Conservation (phyloP, 2,329 filamentous ascomycete genomes). For the Ophiostoma populinum region DNA sequence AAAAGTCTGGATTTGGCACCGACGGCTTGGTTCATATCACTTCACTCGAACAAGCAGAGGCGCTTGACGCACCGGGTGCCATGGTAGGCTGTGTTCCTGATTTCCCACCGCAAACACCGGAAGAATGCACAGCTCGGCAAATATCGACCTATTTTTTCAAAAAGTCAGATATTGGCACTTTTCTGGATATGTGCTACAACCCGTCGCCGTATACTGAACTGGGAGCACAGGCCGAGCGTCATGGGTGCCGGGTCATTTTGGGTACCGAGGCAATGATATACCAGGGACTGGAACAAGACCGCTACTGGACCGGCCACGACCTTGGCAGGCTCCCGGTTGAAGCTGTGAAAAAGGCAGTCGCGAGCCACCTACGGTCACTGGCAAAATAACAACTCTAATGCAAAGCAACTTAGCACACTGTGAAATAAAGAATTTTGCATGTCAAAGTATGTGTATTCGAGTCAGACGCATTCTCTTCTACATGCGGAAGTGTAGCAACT, state of each 20-base stretch:
- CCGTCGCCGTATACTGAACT: constrained; percentile 52
- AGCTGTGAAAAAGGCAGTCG: constrained; percentile 36
- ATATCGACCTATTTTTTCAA: constrained; percentile 26
- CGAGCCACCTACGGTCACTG: constrained; percentile 21
- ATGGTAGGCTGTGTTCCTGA: constrained; percentile 64
- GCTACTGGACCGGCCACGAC: constrained; percentile 46
- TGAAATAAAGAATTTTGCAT: too few relatives aligned
- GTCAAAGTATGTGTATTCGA: too few relatives aligned
- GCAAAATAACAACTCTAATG: constrained; percentile 2
- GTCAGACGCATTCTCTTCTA: neutral
- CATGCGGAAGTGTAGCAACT: neutral
- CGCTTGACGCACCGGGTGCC: constrained; percentile 42
- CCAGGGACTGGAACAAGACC: constrained; percentile 55
- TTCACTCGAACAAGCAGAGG: constrained; percentile 39
- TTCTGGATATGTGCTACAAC: constrained; percentile 76
- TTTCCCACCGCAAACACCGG: constrained; percentile 46
- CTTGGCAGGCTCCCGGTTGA: constrained; percentile 41
- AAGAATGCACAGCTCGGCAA: constrained; percentile 41
- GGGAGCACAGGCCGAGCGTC: constrained; percentile 38
- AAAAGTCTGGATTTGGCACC: constrained; percentile 38
- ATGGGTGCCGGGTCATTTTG: constrained; percentile 56
- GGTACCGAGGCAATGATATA: constrained; percentile 65
- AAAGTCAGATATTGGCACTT: constrained; percentile 42
- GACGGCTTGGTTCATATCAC: constrained; percentile 39
- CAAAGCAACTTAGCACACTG: neutral